phyloP scores from a whole-genome alignment of 371 early-diverging fungal genomes.

The Vairimorpha apis region DNA sequence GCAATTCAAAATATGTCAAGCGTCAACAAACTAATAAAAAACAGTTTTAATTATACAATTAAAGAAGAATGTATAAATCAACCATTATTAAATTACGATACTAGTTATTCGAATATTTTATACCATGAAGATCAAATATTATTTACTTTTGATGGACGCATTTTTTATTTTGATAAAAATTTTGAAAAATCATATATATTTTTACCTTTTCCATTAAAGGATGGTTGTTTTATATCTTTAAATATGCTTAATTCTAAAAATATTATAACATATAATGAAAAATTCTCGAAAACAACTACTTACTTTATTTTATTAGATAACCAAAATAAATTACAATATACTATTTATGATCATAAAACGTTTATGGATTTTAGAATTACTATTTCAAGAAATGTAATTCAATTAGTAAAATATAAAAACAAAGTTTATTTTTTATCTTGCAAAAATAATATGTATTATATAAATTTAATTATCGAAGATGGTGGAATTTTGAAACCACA shows the following conservation, averaged over 20 bases:
- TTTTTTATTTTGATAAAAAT: constrained; percentile 13
- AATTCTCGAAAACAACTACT: too few relatives aligned
- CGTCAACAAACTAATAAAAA: too few relatives aligned
- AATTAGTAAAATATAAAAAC: constrained; percentile 6
- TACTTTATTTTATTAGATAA: constrained; percentile 26
- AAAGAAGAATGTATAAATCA: constrained; percentile 5
- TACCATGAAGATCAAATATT: not conserved
- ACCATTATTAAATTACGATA: not conserved
- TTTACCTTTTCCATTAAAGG: constrained; percentile 15
- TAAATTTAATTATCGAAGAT: constrained; percentile 25
- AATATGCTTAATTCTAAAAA: constrained; percentile 14
- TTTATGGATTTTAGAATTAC: constrained; percentile 2
- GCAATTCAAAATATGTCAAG: too few relatives aligned
- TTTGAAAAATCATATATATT: constrained; percentile 13
- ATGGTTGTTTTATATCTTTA: constrained; percentile 13
- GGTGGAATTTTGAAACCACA: constrained; percentile 9
- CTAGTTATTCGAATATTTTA: constrained; percentile 10
- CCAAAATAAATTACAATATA: constrained; percentile 27
- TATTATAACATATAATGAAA: not conserved
- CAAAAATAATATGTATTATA: constrained; percentile 19
- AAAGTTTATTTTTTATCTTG: constrained; percentile 26
- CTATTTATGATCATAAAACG: not conserved
- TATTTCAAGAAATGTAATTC: constrained; percentile 36
- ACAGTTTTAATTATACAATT: not conserved
- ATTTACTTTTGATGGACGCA: constrained; percentile 28